A percentile compares a stretch with the other conserved stretches of the same genome.
Evolutionary conservation across 202 grass and related monocot species (phyloP).

Genomic region (Digitaria exilis): DNA sequence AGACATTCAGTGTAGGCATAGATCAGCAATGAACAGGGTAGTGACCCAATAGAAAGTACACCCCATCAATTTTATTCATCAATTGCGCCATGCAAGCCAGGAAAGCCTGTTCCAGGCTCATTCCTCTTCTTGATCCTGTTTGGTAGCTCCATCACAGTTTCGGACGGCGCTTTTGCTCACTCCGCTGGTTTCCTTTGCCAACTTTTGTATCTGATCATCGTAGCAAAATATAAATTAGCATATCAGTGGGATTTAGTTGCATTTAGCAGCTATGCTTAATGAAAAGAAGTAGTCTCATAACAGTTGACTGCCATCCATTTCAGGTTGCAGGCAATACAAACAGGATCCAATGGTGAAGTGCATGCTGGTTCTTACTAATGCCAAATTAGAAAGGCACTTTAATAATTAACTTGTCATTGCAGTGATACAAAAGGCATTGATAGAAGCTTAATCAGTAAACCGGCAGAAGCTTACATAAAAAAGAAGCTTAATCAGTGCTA

Average conservation of each 20-base stretch:
- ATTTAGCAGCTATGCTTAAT: neutral
- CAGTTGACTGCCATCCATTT: slow-evolving; percentile 12
- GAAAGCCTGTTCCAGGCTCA: neutral
- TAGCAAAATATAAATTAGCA: slow-evolving; percentile 1
- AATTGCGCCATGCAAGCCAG: neutral
- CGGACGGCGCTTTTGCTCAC: neutral
- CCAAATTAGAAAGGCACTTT: neutral
- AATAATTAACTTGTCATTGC: neutral
- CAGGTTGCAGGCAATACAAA: slow-evolving; percentile 7
- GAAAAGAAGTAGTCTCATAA: neutral
- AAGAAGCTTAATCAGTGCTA: neutral
- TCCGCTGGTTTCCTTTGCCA: neutral
- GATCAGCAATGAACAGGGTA: neutral
- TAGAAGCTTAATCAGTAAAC: slow-evolving; percentile 11
- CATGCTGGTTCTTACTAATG: neutral
- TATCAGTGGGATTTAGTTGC: neutral
- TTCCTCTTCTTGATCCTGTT: neutral
- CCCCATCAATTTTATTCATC: neutral
- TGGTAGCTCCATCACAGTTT: neutral
- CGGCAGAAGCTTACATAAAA: neutral
- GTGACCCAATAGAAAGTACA: neutral
- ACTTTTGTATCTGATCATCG: slow-evolving; percentile 29
- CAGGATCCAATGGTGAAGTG: neutral
- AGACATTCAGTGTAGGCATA: neutral
- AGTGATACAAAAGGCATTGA: neutral